phyloP scores from a whole-genome alignment of 306 rosid species.

The Casuarina glauca region DNA sequence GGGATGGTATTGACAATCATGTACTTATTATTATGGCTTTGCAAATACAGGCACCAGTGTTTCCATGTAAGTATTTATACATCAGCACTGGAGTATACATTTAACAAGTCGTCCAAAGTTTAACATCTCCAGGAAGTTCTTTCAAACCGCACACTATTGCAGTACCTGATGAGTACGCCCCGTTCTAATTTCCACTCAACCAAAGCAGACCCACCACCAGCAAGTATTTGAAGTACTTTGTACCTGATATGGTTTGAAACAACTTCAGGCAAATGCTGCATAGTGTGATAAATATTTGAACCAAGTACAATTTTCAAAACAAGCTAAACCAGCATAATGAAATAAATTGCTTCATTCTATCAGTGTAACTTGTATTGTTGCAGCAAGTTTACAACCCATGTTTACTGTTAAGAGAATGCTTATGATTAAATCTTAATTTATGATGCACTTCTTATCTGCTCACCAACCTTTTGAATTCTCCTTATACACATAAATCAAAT shows the following conservation, averaged over 20 bases:
- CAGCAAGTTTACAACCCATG: not conserved
- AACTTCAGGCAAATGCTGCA: slow-evolving; percentile 26
- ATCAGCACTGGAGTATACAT: not conserved
- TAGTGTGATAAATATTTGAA: slow-evolving; percentile 10
- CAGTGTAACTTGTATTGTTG: not conserved
- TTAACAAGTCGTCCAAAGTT: not conserved
- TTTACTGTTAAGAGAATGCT: not conserved
- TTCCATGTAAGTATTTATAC: not conserved
- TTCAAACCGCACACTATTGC: not conserved
- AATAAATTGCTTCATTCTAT: not conserved
- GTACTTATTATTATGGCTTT: not conserved
- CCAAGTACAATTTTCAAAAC: not conserved
- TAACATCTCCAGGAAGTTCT: slow-evolving; percentile 11
- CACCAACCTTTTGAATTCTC: not conserved
- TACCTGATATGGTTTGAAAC: slow-evolving; percentile 55
- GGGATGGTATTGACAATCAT: not conserved
- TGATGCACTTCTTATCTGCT: not conserved
- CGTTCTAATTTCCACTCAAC: slow-evolving; percentile 89
- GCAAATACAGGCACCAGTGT: not conserved
- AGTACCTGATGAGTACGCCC: slow-evolving; percentile 95
- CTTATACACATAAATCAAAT: not conserved
- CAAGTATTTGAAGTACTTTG: slow-evolving; percentile 70
- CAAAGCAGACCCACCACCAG: slow-evolving; percentile 76
- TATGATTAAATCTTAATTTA: not conserved
- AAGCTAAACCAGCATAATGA: slow-evolving; percentile 27